These are phyloP conservation scores for Fusarium sp. DNA, from an alignment of 2,329 filamentous ascomycete species.

Conservation along the genomic window DNA sequence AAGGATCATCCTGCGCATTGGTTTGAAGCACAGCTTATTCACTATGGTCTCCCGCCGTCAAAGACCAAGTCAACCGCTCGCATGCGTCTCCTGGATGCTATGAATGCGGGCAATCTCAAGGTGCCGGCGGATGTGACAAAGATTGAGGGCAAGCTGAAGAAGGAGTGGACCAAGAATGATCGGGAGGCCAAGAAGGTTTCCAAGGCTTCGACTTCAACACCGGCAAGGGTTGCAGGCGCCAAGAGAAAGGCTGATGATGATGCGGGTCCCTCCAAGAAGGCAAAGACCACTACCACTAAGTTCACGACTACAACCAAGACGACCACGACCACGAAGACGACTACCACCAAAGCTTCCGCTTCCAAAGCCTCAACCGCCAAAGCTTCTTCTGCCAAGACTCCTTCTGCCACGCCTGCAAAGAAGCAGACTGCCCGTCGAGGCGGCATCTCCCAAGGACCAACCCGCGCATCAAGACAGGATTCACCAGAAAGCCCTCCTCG, in stretches of 20 bases:
- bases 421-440: slow-evolving; percentile 23
- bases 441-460: slow-evolving; percentile 10
- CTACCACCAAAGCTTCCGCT: background rate
- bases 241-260: slow-evolving; percentile 47
- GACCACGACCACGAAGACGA: background rate
- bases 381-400: background rate
- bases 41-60: slow-evolving; percentile 69
- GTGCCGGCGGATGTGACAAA: slow-evolving; percentile 62
- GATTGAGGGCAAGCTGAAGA: slow-evolving; percentile 67
- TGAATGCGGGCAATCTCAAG: slow-evolving; percentile 60
- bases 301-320: background rate
- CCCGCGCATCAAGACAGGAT: background rate
- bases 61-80: slow-evolving; percentile 70
- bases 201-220: background rate
- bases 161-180: slow-evolving; percentile 65
- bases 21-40: slow-evolving; percentile 72
- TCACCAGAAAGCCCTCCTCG: slow-evolving; percentile 1
- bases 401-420: background rate
- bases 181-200: slow-evolving; percentile 59
- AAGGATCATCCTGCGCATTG: slow-evolving; percentile 68
- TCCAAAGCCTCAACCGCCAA: background rate
- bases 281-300: slow-evolving; percentile 11
- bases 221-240: slow-evolving; percentile 16
- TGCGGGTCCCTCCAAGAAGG: slow-evolving; percentile 25
- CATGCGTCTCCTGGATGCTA: slow-evolving; percentile 68